Conservation (phyloP, 202 grass and related monocot species). For the Zoysia matrella region DNA sequence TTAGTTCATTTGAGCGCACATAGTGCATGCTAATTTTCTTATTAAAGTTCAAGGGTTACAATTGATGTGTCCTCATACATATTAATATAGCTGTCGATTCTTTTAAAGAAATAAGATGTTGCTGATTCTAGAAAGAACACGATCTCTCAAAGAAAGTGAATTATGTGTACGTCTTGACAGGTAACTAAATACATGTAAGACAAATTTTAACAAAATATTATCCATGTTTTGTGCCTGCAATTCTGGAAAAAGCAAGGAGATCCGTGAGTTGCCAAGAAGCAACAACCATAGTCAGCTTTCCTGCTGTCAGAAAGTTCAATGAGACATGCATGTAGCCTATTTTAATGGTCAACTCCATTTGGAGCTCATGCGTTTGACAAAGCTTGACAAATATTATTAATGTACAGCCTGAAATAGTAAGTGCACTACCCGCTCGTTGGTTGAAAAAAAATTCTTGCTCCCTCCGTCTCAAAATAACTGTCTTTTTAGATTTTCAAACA, state of each 20-base stretch:
- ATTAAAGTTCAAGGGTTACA: not conserved
- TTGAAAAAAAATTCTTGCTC: not conserved
- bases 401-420: not conserved
- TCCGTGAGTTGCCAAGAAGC: not conserved
- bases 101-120: not conserved
- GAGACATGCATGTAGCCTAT: too few relatives aligned
- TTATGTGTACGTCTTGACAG: not conserved
- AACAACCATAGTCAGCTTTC: not conserved
- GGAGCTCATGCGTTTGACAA: not conserved
- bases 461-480: too few relatives aligned
- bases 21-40: not conserved
- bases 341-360: not conserved
- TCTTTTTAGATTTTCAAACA: too few relatives aligned
- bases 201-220: not conserved
- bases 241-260: not conserved
- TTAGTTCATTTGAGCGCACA: too few relatives aligned
- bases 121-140: constrained; percentile 15
- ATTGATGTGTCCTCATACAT: not conserved
- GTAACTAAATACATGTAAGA: not conserved
- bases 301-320: not conserved
- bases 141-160: not conserved
- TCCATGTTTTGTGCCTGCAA: not conserved
- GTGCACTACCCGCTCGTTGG: not conserved
- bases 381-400: not conserved
- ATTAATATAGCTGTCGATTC: not conserved